Conservation (phyloP, 345 rosid genomes). For the Cardamine resedifolia region DNA sequence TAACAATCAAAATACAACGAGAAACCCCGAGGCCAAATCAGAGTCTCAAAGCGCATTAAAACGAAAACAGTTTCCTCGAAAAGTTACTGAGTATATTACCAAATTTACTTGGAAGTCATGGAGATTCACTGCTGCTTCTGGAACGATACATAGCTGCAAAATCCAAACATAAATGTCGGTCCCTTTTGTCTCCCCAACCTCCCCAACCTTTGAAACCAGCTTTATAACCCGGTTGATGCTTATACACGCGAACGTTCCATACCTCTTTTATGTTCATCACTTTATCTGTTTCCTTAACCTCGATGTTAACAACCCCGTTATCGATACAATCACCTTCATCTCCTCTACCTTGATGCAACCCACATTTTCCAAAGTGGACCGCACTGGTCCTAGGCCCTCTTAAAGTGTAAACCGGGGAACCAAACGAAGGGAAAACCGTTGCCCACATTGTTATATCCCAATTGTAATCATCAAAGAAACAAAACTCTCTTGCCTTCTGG, state of each 20-base stretch:
- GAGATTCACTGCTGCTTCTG: conserved; percentile 17
- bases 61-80: neutral
- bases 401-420: conserved; percentile 77
- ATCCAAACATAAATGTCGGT: conserved; percentile 69
- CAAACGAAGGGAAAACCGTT: conserved; percentile 88
- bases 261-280: conserved; percentile 54
- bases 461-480: conserved; percentile 91
- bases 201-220: conserved; percentile 99
- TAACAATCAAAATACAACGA: conserved; percentile 18
- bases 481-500: conserved; percentile 71
- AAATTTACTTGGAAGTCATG: conserved; percentile 28
- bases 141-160: conserved; percentile 50
- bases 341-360: conserved; percentile 88
- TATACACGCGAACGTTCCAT: conserved; percentile 58
- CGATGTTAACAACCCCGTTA: conserved; percentile 63
- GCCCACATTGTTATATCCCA: conserved; percentile 99
- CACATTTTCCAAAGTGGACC: conserved; percentile 94
- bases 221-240: conserved; percentile 86
- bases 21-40: neutral
- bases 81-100: neutral
- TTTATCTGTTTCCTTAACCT: conserved; percentile 59
- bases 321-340: conserved; percentile 66
- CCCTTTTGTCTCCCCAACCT: conserved; percentile 98
- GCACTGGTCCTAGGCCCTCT: conserved; percentile 93
- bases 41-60: neutral